These are phyloP conservation scores for Xylaria sp. DNA, from an alignment of 2,329 filamentous ascomycete species.

Conservation along the genomic window DNA sequence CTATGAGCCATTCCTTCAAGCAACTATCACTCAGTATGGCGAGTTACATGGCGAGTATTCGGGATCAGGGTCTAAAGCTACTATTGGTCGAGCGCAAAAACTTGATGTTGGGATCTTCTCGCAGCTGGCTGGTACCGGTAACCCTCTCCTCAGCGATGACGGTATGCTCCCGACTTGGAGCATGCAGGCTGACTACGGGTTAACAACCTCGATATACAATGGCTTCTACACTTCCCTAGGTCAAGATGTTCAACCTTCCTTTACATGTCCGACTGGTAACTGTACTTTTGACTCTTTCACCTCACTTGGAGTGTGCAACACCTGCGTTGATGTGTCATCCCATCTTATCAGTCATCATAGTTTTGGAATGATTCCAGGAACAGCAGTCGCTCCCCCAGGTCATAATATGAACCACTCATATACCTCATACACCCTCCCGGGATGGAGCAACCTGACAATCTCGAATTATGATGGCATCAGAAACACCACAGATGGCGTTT, in stretches of 20 bases:
- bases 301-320: background rate
- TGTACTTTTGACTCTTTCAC: background rate
- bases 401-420: background rate
- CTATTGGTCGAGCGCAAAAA: background rate
- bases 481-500: background rate
- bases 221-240: background rate
- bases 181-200: background rate
- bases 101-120: background rate
- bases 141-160: background rate
- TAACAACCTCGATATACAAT: background rate
- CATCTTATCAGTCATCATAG: background rate
- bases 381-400: background rate
- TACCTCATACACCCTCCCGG: background rate
- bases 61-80: background rate
- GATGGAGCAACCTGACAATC: background rate
- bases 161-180: background rate
- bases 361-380: background rate
- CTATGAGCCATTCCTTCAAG: background rate
- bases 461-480: background rate
- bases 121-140: background rate
- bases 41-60: background rate
- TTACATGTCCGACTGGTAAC: background rate
- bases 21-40: background rate
- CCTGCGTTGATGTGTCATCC: background rate
- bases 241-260: background rate